phyloP scores from a whole-genome alignment of 2,329 filamentous ascomycete species.

The Aspergillus pseudoviridinutans region DNA sequence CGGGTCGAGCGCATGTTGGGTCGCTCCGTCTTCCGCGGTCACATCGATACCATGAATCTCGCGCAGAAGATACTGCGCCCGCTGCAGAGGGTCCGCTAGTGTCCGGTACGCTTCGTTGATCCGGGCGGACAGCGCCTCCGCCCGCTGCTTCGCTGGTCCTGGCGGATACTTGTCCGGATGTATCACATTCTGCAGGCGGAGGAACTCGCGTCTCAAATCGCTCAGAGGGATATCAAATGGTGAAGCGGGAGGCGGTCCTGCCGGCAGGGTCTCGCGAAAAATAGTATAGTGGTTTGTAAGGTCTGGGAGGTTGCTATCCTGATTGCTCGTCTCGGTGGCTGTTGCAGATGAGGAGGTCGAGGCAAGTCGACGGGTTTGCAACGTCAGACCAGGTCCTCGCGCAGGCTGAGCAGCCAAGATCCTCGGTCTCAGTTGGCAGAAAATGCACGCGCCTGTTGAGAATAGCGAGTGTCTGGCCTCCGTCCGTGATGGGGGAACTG shows the following conservation, averaged over 20 bases:
- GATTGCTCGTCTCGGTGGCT: constrained; percentile 3
- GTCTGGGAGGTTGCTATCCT: constrained; percentile 24
- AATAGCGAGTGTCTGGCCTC: constrained; percentile 5
- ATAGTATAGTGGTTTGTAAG: constrained; percentile 72
- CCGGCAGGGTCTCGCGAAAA: constrained; percentile 75
- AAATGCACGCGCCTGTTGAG: constrained; percentile 11
- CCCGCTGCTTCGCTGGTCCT: constrained; percentile 51
- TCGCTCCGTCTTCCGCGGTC: constrained; percentile 66
- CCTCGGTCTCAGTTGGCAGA: constrained; percentile 11
- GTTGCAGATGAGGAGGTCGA: constrained; percentile 14
- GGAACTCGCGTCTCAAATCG: constrained; percentile 76
- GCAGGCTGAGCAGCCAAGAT: background rate
- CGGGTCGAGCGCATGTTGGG: constrained; percentile 63
- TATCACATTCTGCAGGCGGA: constrained; percentile 65
- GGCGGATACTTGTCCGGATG: constrained; percentile 49
- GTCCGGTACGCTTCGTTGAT: constrained; percentile 94
- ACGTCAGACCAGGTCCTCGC: background rate
- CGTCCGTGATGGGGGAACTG: constrained; percentile 1
- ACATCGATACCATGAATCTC: constrained; percentile 68
- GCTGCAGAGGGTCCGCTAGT: constrained; percentile 68
- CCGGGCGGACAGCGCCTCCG: constrained; percentile 72
- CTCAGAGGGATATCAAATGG: constrained; percentile 70
- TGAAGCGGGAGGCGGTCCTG: constrained; percentile 71
- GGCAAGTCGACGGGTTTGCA: constrained; percentile 12
- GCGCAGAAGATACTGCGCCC: constrained; percentile 82